These are phyloP conservation scores for Oropetium thomaeum DNA, from an alignment of 176 grass and related monocot genomes.

Conservation along the genomic window DNA sequence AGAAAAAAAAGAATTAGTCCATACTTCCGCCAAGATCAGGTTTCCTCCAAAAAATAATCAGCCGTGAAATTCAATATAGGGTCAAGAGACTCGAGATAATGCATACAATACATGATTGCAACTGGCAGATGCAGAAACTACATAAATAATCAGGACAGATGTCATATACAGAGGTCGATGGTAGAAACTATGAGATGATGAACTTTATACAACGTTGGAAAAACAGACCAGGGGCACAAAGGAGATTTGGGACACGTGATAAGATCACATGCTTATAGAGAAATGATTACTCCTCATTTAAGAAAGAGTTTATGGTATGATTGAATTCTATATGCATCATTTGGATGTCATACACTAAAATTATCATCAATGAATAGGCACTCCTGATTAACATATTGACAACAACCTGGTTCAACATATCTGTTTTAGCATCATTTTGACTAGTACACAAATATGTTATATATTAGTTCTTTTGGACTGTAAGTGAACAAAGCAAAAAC, in stretches of 20 bases:
- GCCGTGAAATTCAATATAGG: neutral
- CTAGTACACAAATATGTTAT: constrained; percentile 1
- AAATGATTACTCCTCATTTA: neutral
- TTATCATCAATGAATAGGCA: neutral
- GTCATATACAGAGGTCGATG: neutral
- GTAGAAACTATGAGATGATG: neutral
- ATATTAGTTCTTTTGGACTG: constrained; percentile 13
- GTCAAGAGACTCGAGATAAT: neutral
- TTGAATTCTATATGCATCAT: neutral
- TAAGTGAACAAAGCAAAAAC: neutral
- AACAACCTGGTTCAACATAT: neutral
- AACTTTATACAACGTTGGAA: neutral
- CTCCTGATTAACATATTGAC: neutral
- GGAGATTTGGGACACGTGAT: neutral
- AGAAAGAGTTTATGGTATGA: constrained; percentile 5
- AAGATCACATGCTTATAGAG: neutral
- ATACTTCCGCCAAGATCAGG: no score
- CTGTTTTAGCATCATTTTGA: constrained; percentile 20
- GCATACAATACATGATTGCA: neutral
- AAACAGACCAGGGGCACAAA: neutral
- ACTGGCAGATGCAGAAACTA: neutral
- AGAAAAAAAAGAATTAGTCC: no score
- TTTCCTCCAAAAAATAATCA: neutral
- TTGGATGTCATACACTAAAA: neutral
- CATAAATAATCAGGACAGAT: constrained; percentile 1